Evolutionary conservation across 2,329 filamentous ascomycete species (phyloP).

Genomic region (Aspergillus melleus): DNA sequence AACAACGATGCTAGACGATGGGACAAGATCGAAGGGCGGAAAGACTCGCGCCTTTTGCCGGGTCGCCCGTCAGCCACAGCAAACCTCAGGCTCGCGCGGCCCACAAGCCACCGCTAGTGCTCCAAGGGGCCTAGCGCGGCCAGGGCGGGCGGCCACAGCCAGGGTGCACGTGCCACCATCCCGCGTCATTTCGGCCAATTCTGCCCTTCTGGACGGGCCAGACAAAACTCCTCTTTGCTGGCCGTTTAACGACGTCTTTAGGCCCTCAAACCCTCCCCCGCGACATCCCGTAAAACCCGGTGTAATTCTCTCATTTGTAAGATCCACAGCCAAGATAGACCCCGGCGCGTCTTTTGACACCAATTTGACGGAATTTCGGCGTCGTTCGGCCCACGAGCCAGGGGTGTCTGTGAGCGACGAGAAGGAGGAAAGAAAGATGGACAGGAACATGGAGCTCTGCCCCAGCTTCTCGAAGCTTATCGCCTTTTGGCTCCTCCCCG

Average conservation of each 20-base stretch:
- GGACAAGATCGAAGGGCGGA: slow-evolving; percentile 10
- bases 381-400: background rate
- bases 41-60: slow-evolving; percentile 5
- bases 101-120: slow-evolving; percentile 12
- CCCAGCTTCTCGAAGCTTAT: slow-evolving; percentile 32
- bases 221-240: background rate
- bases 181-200: slow-evolving; percentile 4
- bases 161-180: slow-evolving; percentile 5
- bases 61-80: slow-evolving; percentile 8
- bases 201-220: background rate
- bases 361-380: background rate
- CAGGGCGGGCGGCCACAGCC: too few relatives aligned
- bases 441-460: slow-evolving; percentile 2
- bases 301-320: background rate
- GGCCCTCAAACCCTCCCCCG: background rate
- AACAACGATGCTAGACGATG: background rate
- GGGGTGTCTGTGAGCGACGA: background rate
- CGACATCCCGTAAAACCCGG: background rate
- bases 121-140: slow-evolving; percentile 8
- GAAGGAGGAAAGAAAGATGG: background rate
- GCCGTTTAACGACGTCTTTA: background rate
- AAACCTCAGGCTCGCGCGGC: background rate
- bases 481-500: slow-evolving; percentile 32
- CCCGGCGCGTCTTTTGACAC: background rate
- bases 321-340: background rate